Evolutionary conservation across 495 filamentous ascomycete genomes (phyloP), one percentile per base, ranked within the genome.

Genomic region (Podospora tetraspora): DNA sequence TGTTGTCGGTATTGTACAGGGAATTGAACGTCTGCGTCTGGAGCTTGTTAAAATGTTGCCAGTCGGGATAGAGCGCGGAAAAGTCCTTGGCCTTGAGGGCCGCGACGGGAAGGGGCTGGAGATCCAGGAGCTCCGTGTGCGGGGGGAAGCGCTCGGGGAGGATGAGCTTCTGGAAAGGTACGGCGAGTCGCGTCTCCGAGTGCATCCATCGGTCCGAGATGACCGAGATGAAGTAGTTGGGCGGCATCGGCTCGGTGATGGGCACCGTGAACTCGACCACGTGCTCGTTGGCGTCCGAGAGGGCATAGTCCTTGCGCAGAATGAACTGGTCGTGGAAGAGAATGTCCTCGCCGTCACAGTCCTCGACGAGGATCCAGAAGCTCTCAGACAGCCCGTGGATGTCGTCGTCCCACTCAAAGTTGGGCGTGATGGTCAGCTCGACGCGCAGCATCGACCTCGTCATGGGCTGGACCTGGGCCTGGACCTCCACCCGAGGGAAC

Each of bases 171-270:
- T 94, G 90, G 82, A 99, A 98, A 0, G 94, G 94, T 0, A 99
- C 89, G 0, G 94, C 89, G 58, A 99, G 81, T 74, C 94, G 96
- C 8, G 93, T 96, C 80, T 98, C 94, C 13, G 94, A 92, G 73
- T 97, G 92, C 92, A 98, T 95, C 95, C 95, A 99, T 66, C 96
- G 85, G 72, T 99, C 95, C 3, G 94, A 97, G 19, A 96, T 83
- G 65, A 97, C 84, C 1, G 92, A 92, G 74, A 99, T 92, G 80
- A 99, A 99, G 80, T 98, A 98, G 74, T 98, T 96, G 0, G 95
- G 95, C 6, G 95, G 96, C 92, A 97, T 97, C 1, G 95, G 95
- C 73, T 99, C 95, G 2, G 92, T 91, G 71, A 99, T 95, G 1
- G 95, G 90, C 6, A 97, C 94, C 0, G 96, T 97, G 74, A 99